Evolutionary conservation across 1,284 basidiomycete species (phyloP), one percentile per base, ranked within the genome.

Genomic region (Schizophyllum amplum): DNA sequence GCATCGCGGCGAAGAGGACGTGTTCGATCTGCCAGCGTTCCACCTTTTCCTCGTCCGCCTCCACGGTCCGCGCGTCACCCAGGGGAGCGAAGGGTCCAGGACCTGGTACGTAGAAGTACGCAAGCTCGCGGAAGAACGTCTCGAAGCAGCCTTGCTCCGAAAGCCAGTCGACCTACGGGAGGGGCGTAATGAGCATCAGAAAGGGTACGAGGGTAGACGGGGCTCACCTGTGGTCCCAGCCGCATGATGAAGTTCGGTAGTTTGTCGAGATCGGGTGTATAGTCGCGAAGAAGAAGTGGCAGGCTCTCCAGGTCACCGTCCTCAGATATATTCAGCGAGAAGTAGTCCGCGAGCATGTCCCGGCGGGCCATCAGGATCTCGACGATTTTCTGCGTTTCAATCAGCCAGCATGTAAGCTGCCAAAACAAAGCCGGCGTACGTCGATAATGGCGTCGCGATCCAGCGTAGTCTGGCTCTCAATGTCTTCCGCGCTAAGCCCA

Each of bases 271-370:
- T 93, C 89, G 0, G 92, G 93, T 1, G 86, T 89, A 66, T 92
- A 96, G 47, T 89, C 90, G 51, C 83, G 81, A 33, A 98, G 75
- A 2, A 99, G 72, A 49, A 93, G 75, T 0, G 97, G 97, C 4
- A 99, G 67, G 54, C 80, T 84, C 60, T 87, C 79, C 4, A 98
- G 73, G 11, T 76, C 69, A 0, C 91, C 92, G 0, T 80, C 71
- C 0, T 77, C 72, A 2, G 80, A 78, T 57, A 98, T 85, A 46
- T 74, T 70, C 21, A 99, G 69, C 0, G 86, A 89, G 67, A 98
- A 99, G 72, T 99, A 98, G 65, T 98, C 96, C 7, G 84, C 75
- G 1, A 99, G 74, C 95, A 99, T 98, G 11, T 89, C 89, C 4
- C 87, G 80, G 15, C 82, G 81, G 1, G 71, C 64, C 57, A 82